A percentile compares a stretch with the other conserved stretches of the same genome.
Evolutionary conservation across 2,329 filamentous ascomycete species (phyloP).

Genomic region (Stachybotrys echinatus): DNA sequence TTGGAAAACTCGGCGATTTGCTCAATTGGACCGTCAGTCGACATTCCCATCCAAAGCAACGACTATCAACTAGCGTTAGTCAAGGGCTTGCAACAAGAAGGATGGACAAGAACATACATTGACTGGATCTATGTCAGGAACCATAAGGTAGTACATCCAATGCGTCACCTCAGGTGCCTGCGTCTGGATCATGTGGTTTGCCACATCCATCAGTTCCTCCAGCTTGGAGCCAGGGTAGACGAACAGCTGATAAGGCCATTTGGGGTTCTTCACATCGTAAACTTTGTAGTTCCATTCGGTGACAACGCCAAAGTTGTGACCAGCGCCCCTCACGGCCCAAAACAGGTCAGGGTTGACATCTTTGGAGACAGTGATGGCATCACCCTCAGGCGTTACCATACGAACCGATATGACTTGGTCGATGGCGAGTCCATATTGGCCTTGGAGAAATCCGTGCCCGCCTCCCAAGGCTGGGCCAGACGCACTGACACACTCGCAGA

Average conservation of each 20-base stretch:
- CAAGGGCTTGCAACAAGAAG: too few relatives aligned
- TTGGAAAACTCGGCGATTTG: too few relatives aligned
- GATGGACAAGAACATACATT: too few relatives aligned
- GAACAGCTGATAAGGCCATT: slow-evolving; percentile 17
- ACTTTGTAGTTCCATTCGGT: slow-evolving; percentile 23
- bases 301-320: slow-evolving; percentile 28
- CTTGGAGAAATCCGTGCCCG: slow-evolving; percentile 23
- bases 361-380: slow-evolving; percentile 8
- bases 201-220: slow-evolving; percentile 14
- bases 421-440: slow-evolving; percentile 19
- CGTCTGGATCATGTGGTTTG: too few relatives aligned
- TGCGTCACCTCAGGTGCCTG: too few relatives aligned
- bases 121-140: too few relatives aligned
- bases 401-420: slow-evolving; percentile 27
- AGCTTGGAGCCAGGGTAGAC: slow-evolving; percentile 11
- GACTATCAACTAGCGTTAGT: too few relatives aligned
- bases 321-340: slow-evolving; percentile 28
- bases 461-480: slow-evolving; percentile 23
- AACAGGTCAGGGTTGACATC: slow-evolving; percentile 24
- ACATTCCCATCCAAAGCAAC: too few relatives aligned
- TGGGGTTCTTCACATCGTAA: slow-evolving; percentile 11
- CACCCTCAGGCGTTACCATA: slow-evolving; percentile 24
- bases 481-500: slow-evolving; percentile 20
- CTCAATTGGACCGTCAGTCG: too few relatives aligned
- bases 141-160: too few relatives aligned